Evolutionary conservation across 2,329 filamentous ascomycete species (phyloP).

Genomic region (Pseudophaeomoniella oleicola): DNA sequence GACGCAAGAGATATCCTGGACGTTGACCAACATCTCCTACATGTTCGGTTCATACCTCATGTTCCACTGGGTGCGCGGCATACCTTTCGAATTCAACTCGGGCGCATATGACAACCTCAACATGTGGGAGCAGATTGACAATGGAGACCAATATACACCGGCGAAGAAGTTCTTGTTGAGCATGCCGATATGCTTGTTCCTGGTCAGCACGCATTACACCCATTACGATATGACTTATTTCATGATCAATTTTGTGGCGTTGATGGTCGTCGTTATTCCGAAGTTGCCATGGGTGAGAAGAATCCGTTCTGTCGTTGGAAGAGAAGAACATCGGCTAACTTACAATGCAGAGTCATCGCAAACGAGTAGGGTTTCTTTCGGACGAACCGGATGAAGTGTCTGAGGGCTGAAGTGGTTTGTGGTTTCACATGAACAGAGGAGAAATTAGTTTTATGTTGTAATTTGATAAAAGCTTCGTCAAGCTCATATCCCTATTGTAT

Average conservation of each 20-base stretch:
- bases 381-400: conserved; percentile 49
- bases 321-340: conserved; percentile 13
- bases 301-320: too few species aligned
- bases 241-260: conserved; percentile 88
- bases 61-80: conserved; percentile 97
- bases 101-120: conserved; percentile 98
- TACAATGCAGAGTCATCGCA: conserved; percentile 53
- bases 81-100: conserved; percentile 97
- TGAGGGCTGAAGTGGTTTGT: too few species aligned
- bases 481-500: too few species aligned
- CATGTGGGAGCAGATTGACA: conserved; percentile 99
- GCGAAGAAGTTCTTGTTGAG: conserved; percentile 96
- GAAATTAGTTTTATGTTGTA: too few species aligned
- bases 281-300: conserved; percentile 86
- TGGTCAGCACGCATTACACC: conserved; percentile 96
- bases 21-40: conserved; percentile 95
- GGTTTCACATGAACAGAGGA: too few species aligned
- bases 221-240: conserved; percentile 97
- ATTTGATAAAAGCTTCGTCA: too few species aligned
- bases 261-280: conserved; percentile 83
- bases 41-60: conserved; percentile 98
- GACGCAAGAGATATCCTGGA: conserved; percentile 97
- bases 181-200: conserved; percentile 85
- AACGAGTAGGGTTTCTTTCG: conserved; percentile 62
- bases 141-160: conserved; percentile 95